Conservation (phyloP, 164 flowering plant species). For the Amborella trichopoda region DNA sequence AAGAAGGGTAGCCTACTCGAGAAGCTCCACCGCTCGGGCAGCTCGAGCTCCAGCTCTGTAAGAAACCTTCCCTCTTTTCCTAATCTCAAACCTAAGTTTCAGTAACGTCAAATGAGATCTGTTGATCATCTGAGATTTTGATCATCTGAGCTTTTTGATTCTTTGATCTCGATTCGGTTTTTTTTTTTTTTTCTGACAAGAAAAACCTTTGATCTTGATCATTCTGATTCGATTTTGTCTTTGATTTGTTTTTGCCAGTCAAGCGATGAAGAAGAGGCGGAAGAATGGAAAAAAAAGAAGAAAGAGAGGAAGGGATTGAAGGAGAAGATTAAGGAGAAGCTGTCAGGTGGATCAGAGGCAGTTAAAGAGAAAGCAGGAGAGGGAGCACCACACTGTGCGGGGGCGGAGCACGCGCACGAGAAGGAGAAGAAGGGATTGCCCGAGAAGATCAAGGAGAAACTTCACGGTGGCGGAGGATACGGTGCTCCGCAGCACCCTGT, state of each 20-base stretch:
- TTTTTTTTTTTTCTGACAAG: not conserved
- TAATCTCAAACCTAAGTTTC: not conserved
- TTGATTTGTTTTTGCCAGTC: slow-evolving; percentile 22
- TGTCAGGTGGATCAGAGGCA: slow-evolving; percentile 16
- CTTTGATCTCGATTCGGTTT: not conserved
- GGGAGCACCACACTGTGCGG: slow-evolving; percentile 16
- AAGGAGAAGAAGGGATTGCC: slow-evolving; percentile 27
- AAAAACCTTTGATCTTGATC: not conserved
- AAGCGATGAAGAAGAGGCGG: slow-evolving; percentile 60
- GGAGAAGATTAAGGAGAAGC: slow-evolving; percentile 39
- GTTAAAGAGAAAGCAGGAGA: slow-evolving; percentile 15
- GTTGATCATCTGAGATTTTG: too few relatives aligned
- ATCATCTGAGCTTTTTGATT: too few relatives aligned
- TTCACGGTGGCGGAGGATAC: slow-evolving; percentile 28
- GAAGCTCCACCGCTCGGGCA: slow-evolving; percentile 52
- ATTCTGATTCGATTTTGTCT: not conserved
- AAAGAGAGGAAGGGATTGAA: slow-evolving; percentile 54
- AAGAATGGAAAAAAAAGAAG: slow-evolving; percentile 32
- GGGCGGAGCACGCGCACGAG: slow-evolving; percentile 11
- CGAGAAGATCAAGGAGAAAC: slow-evolving; percentile 42
- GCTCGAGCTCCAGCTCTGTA: slow-evolving; percentile 71
- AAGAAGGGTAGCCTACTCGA: slow-evolving; percentile 25
- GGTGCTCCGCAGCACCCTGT: slow-evolving; percentile 3
- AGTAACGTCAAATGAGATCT: too few relatives aligned
- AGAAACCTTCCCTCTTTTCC: slow-evolving; percentile 11